These are phyloP conservation scores for Trypanosoma mega DNA, from an alignment of 208 protist genomes.

Conservation along the genomic window DNA sequence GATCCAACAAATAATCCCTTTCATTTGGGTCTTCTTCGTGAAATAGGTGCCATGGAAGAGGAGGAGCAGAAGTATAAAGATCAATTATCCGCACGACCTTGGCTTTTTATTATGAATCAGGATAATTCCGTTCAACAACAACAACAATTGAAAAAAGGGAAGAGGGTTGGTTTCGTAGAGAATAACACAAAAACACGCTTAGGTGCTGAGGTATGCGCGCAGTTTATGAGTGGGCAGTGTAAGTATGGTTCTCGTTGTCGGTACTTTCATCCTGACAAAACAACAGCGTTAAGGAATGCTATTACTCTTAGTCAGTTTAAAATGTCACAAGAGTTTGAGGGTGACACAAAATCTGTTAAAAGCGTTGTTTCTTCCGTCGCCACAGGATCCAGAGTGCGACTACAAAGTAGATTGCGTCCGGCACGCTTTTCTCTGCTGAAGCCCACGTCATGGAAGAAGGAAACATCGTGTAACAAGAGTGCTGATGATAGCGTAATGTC, in stretches of 20 bases:
- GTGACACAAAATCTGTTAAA: conserved; percentile 13
- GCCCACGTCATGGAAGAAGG: too few relatives aligned
- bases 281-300: conserved; percentile 28
- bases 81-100: conserved; percentile 53
- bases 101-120: conserved; percentile 35
- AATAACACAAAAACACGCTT: conserved; percentile 19
- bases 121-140: background rate
- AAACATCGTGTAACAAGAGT: background rate
- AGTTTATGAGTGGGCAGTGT: conserved; percentile 31
- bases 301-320: conserved; percentile 23
- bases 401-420: conserved; percentile 38
- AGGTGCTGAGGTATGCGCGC: conserved; percentile 35
- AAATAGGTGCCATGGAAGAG: conserved; percentile 75
- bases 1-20: conserved; percentile 81
- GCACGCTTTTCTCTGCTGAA: conserved; percentile 23
- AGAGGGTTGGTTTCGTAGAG: conserved; percentile 26
- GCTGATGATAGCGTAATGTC: background rate
- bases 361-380: background rate
- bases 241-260: conserved; percentile 36
- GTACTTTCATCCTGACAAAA: conserved; percentile 38
- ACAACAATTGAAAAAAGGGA: conserved; percentile 10
- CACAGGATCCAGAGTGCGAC: conserved; percentile 1
- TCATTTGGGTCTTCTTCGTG: conserved; percentile 66
- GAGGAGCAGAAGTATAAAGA: conserved; percentile 61
- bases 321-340: conserved; percentile 8